phyloP scores from a whole-genome alignment of 768 basidiomycete genomes.

The Termitomyces sp. region DNA sequence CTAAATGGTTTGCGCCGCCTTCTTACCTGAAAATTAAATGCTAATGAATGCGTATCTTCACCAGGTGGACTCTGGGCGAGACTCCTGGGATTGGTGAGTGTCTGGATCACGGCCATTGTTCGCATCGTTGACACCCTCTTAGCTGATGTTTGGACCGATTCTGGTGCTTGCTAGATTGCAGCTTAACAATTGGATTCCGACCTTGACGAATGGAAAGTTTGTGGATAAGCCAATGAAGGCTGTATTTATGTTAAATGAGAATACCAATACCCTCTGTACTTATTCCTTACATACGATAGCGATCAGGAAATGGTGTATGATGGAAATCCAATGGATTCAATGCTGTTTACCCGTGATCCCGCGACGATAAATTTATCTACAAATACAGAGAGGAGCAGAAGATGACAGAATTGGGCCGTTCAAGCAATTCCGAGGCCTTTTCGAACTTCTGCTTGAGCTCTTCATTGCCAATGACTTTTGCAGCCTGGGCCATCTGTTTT shows the following conservation, averaged over 20 bases:
- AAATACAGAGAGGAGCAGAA: conserved; percentile 86
- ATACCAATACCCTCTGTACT: conserved; percentile 1
- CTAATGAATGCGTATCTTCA: not conserved
- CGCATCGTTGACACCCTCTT: not conserved
- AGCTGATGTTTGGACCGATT: conserved; percentile 55
- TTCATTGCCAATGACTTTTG: conserved; percentile 93
- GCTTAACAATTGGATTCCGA: not conserved
- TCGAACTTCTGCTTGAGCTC: conserved; percentile 94
- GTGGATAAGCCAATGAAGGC: too few species aligned
- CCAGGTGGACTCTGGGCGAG: conserved; percentile 52
- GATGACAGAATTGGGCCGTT: conserved; percentile 90
- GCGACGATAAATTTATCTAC: conserved; percentile 21
- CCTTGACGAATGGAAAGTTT: not conserved
- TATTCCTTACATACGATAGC: not conserved
- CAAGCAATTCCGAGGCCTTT: conserved; percentile 87
- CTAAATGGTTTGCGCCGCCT: conserved; percentile 35
- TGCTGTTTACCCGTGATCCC: not conserved
- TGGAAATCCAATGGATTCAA: not conserved
- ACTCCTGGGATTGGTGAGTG: conserved; percentile 49
- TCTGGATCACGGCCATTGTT: conserved; percentile 1
- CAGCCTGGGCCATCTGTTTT: conserved; percentile 92
- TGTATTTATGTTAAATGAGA: not conserved
- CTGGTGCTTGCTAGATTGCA: conserved; percentile 35
- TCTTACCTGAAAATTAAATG: not conserved
- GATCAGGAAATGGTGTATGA: not conserved